Base-by-base conservation (phyloP, 1,284 basidiomycete genomes). In the Fistulina hepatica region DNA sequence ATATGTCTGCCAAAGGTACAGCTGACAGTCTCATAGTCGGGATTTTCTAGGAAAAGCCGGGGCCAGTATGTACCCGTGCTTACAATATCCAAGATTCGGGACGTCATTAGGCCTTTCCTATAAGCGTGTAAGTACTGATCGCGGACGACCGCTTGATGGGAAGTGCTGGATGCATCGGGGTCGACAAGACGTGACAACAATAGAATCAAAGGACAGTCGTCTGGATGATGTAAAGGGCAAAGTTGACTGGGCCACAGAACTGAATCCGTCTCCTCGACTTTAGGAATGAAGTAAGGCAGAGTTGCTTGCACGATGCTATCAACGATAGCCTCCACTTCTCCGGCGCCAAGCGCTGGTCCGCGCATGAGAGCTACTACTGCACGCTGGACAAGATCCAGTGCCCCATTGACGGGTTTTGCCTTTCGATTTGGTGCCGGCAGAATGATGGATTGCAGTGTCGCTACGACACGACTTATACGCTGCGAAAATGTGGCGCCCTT, bases 311-410 rank as follows among this genome's bases (percentile, higher is more conserved):
- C 80, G 17, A 85, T 69, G 36, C 69, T 67, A 39, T 85, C 78
- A 21, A 80, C 66, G 36, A 82, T 70, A 12, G 51, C 55, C 34
- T 77, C 76, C 17, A 76, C 57, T 55, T 86, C 78, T n/a, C 71
- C 73, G 0, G 71, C 58, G 8, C 67, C 64, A 49, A 80, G 57
- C 15, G 56, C 58, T 12, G 65, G 62, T 6, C 59, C 50, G 25
- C 75, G 69, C n/a, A 80, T 57, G 5, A 84, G 60, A 2, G 68
- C 56, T 20, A 67, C 67, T 19, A 83, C 74, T 0, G 76, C 71
- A 34, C 67, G 63, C 41, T 77, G 74, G 44, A 85, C 82, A 40
- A 85, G 69, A 51, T 83, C 78, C 69, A 83, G 77, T 28, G 81
- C 79, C 42, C 73, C 75, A 21, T 64, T 70, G 7, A 79, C 63